A percentile compares a stretch with the other conserved stretches of the same genome.
Evolutionary conservation across 192 early-diverging fungal species (phyloP).

Genomic region (Coemansia sp.): DNA sequence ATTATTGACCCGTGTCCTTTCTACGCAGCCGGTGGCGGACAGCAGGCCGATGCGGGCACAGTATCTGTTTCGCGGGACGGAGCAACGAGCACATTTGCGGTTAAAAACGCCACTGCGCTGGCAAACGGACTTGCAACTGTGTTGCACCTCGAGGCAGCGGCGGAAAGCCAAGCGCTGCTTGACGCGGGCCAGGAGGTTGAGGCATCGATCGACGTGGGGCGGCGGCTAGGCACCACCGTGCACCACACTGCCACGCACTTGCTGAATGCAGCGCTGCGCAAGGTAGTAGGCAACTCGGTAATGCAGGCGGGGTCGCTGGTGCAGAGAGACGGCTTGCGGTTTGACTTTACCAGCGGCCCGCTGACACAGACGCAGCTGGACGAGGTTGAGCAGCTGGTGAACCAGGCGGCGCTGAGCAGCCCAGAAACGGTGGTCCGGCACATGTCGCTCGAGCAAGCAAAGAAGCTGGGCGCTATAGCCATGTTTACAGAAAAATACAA

Average conservation of each 20-base stretch:
- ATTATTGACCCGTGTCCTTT: slow-evolving; percentile 94
- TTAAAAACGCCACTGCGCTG: slow-evolving; percentile 53
- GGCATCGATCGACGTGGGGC: slow-evolving; percentile 76
- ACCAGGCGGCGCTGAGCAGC: slow-evolving; percentile 72
- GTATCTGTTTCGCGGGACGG: slow-evolving; percentile 55
- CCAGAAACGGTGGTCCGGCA: slow-evolving; percentile 69
- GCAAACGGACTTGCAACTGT: slow-evolving; percentile 77
- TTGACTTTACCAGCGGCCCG: slow-evolving; percentile 82
- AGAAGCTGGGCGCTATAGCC: slow-evolving; percentile 80
- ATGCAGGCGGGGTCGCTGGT: slow-evolving; percentile 96
- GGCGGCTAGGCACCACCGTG: slow-evolving; percentile 81
- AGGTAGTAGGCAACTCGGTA: slow-evolving; percentile 64
- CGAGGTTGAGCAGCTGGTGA: slow-evolving; percentile 70
- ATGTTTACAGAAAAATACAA: slow-evolving; percentile 94
- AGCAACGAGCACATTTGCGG: slow-evolving; percentile 72
- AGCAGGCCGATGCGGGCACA: slow-evolving; percentile 84
- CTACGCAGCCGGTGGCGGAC: slow-evolving; percentile 93
- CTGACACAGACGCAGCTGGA: slow-evolving; percentile 61
- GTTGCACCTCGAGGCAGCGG: slow-evolving; percentile 80
- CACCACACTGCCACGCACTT: slow-evolving; percentile 98
- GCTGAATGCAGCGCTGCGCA: slow-evolving; percentile 87
- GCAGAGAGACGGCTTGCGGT: slow-evolving; percentile 83
- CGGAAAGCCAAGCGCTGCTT: slow-evolving; percentile 73
- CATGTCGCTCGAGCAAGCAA: slow-evolving; percentile 75
- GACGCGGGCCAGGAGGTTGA: slow-evolving; percentile 58